phyloP scores from a whole-genome alignment of 1,139 yeast genomes.

The Taphrina sp. region DNA sequence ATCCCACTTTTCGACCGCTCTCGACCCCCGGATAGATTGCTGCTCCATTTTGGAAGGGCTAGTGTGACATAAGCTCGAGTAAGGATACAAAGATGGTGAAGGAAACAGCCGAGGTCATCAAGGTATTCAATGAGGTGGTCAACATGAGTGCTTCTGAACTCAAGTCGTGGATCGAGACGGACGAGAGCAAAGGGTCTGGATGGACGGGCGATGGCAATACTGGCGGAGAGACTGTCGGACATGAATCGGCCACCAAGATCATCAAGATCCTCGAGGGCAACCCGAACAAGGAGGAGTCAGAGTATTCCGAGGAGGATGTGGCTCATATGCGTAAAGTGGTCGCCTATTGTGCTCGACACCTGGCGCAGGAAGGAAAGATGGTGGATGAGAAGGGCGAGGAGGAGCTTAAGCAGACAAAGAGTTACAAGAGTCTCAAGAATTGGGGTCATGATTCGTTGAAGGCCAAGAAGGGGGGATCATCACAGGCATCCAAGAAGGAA shows the following conservation, averaged over 20 bases:
- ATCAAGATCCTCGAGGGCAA: constrained; percentile 12
- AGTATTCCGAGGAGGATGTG: constrained; percentile 18
- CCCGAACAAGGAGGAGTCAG: constrained; percentile 8
- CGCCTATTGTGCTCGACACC: constrained; percentile 12
- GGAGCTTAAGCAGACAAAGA: constrained; percentile 9
- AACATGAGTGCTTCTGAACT: constrained; percentile 16
- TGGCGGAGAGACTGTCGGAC: constrained; percentile 13
- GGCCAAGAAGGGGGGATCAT: background rate
- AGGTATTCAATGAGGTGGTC: constrained; percentile 13
- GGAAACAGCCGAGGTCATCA: constrained; percentile 4
- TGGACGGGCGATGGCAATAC: constrained; percentile 3
- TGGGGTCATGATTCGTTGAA: constrained; percentile 18
- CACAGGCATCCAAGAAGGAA: constrained; percentile 3
- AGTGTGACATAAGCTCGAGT: background rate
- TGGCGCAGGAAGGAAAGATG: constrained; percentile 13
- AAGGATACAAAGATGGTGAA: background rate
- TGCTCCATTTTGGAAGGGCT: background rate
- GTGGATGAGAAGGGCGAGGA: constrained; percentile 7
- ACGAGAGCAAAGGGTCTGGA: constrained; percentile 1
- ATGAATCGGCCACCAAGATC: constrained; percentile 9
- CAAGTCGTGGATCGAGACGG: constrained; percentile 12
- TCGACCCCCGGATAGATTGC: background rate
- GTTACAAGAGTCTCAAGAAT: constrained; percentile 15
- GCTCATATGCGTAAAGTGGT: constrained; percentile 13
- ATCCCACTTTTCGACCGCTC: background rate